A percentile compares a stretch with the other conserved stretches of the same genome.
phyloP scores from a whole-genome alignment of 345 rosid genomes.

The Hirschfeldia incana region DNA sequence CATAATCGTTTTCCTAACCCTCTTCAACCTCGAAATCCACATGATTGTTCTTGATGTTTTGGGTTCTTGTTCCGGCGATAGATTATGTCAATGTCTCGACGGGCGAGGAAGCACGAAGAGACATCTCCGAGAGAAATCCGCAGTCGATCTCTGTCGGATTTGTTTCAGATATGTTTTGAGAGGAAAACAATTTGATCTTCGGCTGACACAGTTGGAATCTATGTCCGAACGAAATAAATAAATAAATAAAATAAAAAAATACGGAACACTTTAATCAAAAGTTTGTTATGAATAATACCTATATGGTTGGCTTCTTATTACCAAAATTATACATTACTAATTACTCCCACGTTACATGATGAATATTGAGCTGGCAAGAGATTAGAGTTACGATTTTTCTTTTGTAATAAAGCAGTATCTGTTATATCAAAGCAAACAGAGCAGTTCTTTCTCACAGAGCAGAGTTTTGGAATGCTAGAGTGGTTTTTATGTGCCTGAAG shows the following conservation, averaged over 20 bases:
- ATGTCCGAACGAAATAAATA: conserved; percentile 8
- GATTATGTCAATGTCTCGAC: conserved; percentile 28
- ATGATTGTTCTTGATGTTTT: conserved; percentile 3
- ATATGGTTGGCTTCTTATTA: not conserved
- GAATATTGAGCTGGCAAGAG: not conserved
- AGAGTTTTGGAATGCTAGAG: not conserved
- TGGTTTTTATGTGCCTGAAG: not conserved
- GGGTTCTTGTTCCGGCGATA: not conserved
- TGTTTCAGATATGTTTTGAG: not conserved
- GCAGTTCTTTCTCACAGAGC: conserved; percentile 3
- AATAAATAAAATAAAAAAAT: not conserved
- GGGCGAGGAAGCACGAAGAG: conserved; percentile 30
- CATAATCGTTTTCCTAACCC: conserved; percentile 50
- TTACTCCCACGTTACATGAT: not conserved
- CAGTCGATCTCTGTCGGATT: conserved; percentile 13
- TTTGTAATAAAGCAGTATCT: not conserved
- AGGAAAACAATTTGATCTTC: conserved; percentile 14
- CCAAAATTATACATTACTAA: not conserved
- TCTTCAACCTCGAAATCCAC: conserved; percentile 47
- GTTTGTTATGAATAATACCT: not conserved
- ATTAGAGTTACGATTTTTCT: not conserved
- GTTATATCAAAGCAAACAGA: conserved; percentile 10
- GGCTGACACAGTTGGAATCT: conserved; percentile 7
- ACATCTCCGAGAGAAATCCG: conserved; percentile 31
- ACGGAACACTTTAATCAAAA: not conserved